Conservation (phyloP, 2,329 filamentous ascomycete species). For the Colletotrichum sp. region DNA sequence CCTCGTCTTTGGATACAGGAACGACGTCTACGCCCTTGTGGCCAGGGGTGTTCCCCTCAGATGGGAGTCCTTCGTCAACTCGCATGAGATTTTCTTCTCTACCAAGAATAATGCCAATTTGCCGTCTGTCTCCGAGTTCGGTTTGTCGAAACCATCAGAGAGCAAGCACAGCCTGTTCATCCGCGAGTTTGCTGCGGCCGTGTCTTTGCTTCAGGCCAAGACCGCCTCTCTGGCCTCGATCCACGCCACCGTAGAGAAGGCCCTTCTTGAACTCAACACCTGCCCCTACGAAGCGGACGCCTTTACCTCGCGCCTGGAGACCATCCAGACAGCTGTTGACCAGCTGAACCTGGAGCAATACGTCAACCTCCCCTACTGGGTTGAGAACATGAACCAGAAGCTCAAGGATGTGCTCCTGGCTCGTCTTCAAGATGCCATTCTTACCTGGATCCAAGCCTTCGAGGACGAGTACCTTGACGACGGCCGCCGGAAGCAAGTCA, state of each 20-base stretch:
- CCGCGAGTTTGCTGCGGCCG: slow-evolving; percentile 86
- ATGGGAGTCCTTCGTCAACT: slow-evolving; percentile 98
- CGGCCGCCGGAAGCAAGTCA: slow-evolving; percentile 56
- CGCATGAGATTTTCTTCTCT: slow-evolving; percentile 83
- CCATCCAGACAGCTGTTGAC: slow-evolving; percentile 91
- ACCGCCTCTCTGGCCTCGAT: slow-evolving; percentile 80
- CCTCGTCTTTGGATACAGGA: slow-evolving; percentile 88
- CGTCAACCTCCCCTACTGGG: slow-evolving; percentile 91
- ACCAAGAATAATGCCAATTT: slow-evolving; percentile 47
- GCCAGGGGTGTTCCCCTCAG: slow-evolving; percentile 86
- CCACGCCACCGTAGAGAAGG: slow-evolving; percentile 81
- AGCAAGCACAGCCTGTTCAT: slow-evolving; percentile 98
- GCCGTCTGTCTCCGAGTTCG: slow-evolving; percentile 43
- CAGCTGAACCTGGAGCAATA: slow-evolving; percentile 97
- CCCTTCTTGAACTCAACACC: slow-evolving; percentile 80
- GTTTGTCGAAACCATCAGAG: slow-evolving; percentile 65
- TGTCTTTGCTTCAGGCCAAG: slow-evolving; percentile 88
- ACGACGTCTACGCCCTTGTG: slow-evolving; percentile 85
- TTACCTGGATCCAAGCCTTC: slow-evolving; percentile 87
- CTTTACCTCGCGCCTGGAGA: slow-evolving; percentile 81
- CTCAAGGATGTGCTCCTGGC: slow-evolving; percentile 81
- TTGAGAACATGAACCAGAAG: slow-evolving; percentile 82
- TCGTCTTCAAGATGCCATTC: slow-evolving; percentile 85
- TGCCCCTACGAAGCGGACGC: slow-evolving; percentile 83
- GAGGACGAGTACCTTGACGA: slow-evolving; percentile 64